Conservation (phyloP, 345 rosid genomes). For the Combretum micranthum region DNA sequence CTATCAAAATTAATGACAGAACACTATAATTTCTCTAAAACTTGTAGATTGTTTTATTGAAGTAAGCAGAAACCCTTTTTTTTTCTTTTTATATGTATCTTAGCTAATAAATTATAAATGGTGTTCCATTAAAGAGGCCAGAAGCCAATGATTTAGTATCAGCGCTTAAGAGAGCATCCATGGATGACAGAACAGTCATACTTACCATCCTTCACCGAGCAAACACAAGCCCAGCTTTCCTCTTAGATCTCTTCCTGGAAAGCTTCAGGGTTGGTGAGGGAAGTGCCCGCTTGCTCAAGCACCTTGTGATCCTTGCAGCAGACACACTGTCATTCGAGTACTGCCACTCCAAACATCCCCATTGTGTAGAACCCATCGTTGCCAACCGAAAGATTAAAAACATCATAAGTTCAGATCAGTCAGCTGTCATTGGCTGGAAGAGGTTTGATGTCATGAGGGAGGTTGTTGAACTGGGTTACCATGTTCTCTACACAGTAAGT, state of each 20-base stretch:
- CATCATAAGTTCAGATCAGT: conserved; percentile 5
- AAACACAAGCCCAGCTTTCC: conserved; percentile 35
- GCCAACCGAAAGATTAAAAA: not conserved
- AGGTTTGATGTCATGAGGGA: conserved; percentile 17
- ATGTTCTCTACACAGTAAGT: conserved; percentile 36
- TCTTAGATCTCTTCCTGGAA: conserved; percentile 46
- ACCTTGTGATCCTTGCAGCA: conserved; percentile 35
- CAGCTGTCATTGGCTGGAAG: conserved; percentile 3
- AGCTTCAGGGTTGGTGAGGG: conserved; percentile 36
- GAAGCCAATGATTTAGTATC: conserved; percentile 11
- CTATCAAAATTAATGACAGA: too few species aligned
- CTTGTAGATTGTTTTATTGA: too few species aligned
- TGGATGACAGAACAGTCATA: conserved; percentile 29
- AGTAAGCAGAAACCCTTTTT: too few species aligned
- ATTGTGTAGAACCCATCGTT: conserved; percentile 26
- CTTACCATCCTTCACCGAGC: conserved; percentile 29
- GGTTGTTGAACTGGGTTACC: conserved; percentile 35
- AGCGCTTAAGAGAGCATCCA: conserved; percentile 26
- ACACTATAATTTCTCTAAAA: too few species aligned
- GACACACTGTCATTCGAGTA: conserved; percentile 30
- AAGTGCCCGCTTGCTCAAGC: conserved; percentile 30
- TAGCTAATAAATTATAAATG: too few species aligned
- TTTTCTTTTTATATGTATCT: too few species aligned
- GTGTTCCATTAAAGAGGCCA: conserved; percentile 3
- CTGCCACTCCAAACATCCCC: conserved; percentile 28